phyloP scores from a whole-genome alignment of 1,284 basidiomycete genomes.

The Trichosporon coremiiforme region DNA sequence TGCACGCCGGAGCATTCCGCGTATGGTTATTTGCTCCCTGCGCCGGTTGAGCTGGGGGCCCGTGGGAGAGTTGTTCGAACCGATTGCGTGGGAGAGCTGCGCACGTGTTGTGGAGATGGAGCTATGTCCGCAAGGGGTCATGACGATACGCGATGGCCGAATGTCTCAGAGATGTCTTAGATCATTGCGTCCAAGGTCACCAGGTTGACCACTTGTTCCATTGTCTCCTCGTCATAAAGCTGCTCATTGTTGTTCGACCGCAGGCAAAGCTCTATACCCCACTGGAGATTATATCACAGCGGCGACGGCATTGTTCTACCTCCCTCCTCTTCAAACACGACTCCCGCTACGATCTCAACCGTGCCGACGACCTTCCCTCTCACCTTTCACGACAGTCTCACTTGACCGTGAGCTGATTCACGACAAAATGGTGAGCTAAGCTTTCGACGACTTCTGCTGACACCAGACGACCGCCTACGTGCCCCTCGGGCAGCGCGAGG shows the following conservation, averaged over 20 bases:
- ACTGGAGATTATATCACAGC: not conserved
- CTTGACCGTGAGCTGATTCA: not conserved
- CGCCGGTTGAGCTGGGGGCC: too few relatives aligned
- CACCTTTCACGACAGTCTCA: not conserved
- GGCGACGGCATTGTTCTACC: not conserved
- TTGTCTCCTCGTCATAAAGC: not conserved
- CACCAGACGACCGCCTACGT: constrained; percentile 36
- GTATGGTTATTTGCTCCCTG: not conserved
- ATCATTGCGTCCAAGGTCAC: not conserved
- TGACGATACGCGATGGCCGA: not conserved
- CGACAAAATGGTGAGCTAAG: not conserved
- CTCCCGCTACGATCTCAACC: not conserved
- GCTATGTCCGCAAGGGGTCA: not conserved
- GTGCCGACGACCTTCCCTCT: too few relatives aligned
- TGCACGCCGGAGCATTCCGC: not conserved
- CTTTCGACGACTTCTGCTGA: not conserved
- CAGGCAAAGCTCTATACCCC: not conserved
- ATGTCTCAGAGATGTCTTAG: constrained; percentile 9
- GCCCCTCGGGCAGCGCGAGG: constrained; percentile 66
- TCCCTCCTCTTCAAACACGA: not conserved
- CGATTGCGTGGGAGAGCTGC: not conserved
- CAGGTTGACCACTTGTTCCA: not conserved
- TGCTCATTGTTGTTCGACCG: not conserved
- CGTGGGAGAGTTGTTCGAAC: not conserved
- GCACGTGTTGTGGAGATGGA: not conserved